Conservation (phyloP, 495 filamentous ascomycete genomes). For the Aspergillus biplanus region DNA sequence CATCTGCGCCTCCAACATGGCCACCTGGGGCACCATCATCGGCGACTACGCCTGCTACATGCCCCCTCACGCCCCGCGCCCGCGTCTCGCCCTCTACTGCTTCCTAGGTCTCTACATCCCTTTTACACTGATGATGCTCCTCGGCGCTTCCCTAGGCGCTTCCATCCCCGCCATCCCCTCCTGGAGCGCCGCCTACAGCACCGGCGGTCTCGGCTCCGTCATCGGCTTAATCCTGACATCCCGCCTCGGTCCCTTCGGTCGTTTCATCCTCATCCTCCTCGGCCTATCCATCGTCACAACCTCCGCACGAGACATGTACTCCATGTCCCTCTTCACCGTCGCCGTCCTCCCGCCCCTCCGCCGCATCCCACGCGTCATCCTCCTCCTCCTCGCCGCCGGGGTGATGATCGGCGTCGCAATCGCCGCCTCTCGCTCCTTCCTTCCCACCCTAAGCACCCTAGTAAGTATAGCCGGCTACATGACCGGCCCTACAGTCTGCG, state of each 20-base stretch:
- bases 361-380: constrained; percentile 4
- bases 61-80: constrained; percentile 6
- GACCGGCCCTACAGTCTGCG: constrained; percentile 7
- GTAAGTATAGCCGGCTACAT: constrained; percentile 8
- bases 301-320: constrained; percentile 11
- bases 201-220: not conserved
- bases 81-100: constrained; percentile 8
- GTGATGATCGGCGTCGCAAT: constrained; percentile 7
- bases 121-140: constrained; percentile 5
- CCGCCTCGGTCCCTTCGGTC: not conserved
- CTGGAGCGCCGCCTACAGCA: not conserved
- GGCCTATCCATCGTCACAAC: constrained; percentile 4
- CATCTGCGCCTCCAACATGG: constrained; percentile 13
- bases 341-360: constrained; percentile 4
- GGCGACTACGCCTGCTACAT: constrained; percentile 14
- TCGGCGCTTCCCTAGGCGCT: not conserved
- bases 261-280: constrained; percentile 5
- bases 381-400: constrained; percentile 5
- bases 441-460: constrained; percentile 4
- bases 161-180: not conserved
- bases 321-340: constrained; percentile 9
- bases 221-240: constrained; percentile 1
- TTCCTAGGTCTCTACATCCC: constrained; percentile 7
- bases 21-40: constrained; percentile 11
- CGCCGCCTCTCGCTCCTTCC: constrained; percentile 6